Percentiles rank a stretch among this genome's conserved stretches.
These are phyloP conservation scores for Prasinococcaceae sp. DNA, from an alignment of 139 green algal genomes.

Conservation along the genomic window DNA sequence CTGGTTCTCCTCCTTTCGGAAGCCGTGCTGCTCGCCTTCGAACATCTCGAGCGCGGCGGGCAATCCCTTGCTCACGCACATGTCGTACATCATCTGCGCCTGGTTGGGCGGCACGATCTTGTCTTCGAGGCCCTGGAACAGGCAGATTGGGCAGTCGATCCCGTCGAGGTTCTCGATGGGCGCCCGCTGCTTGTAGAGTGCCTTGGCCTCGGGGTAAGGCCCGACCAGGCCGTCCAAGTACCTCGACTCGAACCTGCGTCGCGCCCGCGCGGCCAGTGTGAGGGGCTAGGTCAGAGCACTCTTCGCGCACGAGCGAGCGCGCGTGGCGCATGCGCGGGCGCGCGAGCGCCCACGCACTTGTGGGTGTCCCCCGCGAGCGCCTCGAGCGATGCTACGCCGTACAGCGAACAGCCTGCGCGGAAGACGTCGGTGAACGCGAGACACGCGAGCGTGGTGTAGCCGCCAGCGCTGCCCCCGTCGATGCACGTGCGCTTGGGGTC, in stretches of 20 bases:
- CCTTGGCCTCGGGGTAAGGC: not conserved
- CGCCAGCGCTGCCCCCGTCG: slow-evolving; percentile 49
- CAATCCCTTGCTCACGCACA: slow-evolving; percentile 42
- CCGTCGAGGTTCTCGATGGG: slow-evolving; percentile 45
- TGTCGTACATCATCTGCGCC: slow-evolving; percentile 39
- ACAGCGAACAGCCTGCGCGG: slow-evolving; percentile 5
- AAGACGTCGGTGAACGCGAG: slow-evolving; percentile 11
- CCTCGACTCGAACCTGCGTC: slow-evolving; percentile 17
- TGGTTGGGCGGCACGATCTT: slow-evolving; percentile 66
- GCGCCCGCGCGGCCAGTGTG: too few species aligned
- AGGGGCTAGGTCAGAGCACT: too few species aligned
- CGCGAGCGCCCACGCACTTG: too few species aligned
- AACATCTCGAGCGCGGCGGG: slow-evolving; percentile 59
- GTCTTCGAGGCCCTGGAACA: slow-evolving; percentile 72
- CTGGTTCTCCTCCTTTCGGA: slow-evolving; percentile 33
- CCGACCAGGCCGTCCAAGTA: slow-evolving; percentile 16
- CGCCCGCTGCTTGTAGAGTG: slow-evolving; percentile 44
- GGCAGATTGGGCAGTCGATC: slow-evolving; percentile 37
- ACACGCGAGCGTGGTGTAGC: slow-evolving; percentile 50
- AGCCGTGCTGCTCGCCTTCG: slow-evolving; percentile 66
- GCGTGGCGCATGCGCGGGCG: too few species aligned
- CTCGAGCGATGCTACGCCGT: slow-evolving; percentile 11
- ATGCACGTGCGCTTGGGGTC: slow-evolving; percentile 46
- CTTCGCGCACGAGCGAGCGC: too few species aligned
- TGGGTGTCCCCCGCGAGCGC: slow-evolving; percentile 13